These are phyloP conservation scores for Fonsecaea pugnacius DNA, from an alignment of 2,329 filamentous ascomycete species.

Conservation along the genomic window DNA sequence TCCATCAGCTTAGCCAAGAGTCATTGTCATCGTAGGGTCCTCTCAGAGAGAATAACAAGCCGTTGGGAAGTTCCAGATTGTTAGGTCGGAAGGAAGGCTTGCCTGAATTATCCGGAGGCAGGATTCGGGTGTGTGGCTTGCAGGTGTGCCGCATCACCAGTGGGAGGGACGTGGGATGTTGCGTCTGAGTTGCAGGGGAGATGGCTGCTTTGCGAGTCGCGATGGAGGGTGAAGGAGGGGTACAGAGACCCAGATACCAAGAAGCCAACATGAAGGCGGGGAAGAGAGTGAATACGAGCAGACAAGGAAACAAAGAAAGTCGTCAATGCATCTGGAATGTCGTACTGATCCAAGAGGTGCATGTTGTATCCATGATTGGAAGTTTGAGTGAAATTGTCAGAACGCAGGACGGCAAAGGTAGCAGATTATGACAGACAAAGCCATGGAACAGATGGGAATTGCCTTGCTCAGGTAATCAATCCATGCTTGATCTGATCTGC, in stretches of 20 bases:
- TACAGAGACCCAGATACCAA: conserved; percentile 4
- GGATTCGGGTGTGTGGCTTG: background rate
- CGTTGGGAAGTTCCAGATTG: background rate
- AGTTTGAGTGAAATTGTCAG: too few species aligned
- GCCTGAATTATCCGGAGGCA: background rate
- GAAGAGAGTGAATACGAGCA: background rate
- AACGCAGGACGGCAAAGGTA: too few species aligned
- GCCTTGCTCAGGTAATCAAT: conserved; percentile 2
- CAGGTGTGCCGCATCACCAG: conserved; percentile 10
- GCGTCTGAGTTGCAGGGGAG: conserved; percentile 1
- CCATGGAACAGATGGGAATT: conserved; percentile 5
- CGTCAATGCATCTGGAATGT: background rate
- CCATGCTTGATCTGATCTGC: conserved; percentile 12
- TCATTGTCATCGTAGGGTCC: background rate
- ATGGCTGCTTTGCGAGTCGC: background rate
- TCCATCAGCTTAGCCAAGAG: conserved; percentile 4
- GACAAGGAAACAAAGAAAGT: background rate
- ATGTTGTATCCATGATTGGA: too few species aligned
- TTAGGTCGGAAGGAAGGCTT: background rate
- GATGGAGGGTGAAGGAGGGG: conserved; percentile 8
- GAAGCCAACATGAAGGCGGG: background rate
- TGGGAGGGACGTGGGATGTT: conserved; percentile 16
- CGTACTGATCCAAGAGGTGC: background rate
- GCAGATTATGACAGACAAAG: background rate
- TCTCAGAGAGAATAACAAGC: background rate